Evolutionary conservation across 176 grass and related monocot genomes (phyloP), one percentile per base, ranked within the genome.

Genomic region (Avena eriantha): DNA sequence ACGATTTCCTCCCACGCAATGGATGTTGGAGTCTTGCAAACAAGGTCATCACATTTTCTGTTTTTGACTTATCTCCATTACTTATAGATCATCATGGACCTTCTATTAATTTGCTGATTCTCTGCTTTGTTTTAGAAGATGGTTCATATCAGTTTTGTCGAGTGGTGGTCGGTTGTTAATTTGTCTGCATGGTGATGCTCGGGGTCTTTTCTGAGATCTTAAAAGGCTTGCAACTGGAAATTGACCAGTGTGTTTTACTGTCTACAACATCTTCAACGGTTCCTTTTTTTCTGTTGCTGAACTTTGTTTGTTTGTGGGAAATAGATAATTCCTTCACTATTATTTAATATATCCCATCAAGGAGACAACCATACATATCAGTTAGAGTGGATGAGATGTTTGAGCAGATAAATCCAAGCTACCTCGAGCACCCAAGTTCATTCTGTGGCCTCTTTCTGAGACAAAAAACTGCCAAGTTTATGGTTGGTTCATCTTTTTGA

Each of bases 1-100:
- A 95, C 15, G 88, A 95, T 66, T 64, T 98, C 48, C 80, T 86
- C 50, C 84, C 96, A 24, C 78, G 86, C 4, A 91, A 89, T 78
- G 96, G 96, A 10, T 77, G 93, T 13, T 98, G 96, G 96, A 98
- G 95, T 60, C 95, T 98, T 26, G 95, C 93, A 3, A 89, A 98
- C 18, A 98, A 92, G 86, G 96, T 93, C 23, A 83, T 68, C 14
- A 0, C 66, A 26, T 80, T 16, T 82, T 35, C 3, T 19, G 0
- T 24, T 39, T 63, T 17, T 13, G 43, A 24, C 9, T 0, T 57
- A 12, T 55, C 1, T 15, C 15, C 13, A 31, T 39, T 73, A 9
- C 16, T 21, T 5, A 10, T 51, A 35, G 3, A 13, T 24, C 11
- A 48, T 50, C 1, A 46, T 64, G 39, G 19, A 13, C 49, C 7